phyloP scores from a whole-genome alignment of 805 yeast genomes.

The Geotrichum ghanense region DNA sequence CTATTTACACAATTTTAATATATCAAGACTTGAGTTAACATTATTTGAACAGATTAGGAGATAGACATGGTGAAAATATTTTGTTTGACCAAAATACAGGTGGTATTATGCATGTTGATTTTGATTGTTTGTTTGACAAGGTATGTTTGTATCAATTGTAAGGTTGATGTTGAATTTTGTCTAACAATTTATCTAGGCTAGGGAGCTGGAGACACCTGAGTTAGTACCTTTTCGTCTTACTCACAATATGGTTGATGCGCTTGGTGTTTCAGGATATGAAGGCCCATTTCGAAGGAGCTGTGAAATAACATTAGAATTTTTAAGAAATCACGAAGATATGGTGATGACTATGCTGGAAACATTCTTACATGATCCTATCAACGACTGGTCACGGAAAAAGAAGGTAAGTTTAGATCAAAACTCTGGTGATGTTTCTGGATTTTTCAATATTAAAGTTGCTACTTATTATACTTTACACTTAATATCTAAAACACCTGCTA shows the following conservation, averaged over 20 bases:
- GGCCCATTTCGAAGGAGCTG: slow-evolving; percentile 80
- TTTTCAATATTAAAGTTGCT: neutral
- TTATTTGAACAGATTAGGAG: slow-evolving; percentile 47
- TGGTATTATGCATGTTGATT: slow-evolving; percentile 82
- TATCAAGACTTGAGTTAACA: neutral
- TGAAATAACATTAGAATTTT: slow-evolving; percentile 65
- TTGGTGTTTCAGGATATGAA: slow-evolving; percentile 80
- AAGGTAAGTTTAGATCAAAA: slow-evolving; percentile 28
- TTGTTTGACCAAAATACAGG: slow-evolving; percentile 66
- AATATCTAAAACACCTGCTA: neutral
- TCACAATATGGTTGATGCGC: slow-evolving; percentile 76
- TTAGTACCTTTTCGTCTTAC: slow-evolving; percentile 90
- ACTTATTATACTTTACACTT: too few species aligned
- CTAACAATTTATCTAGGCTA: slow-evolving; percentile 17
- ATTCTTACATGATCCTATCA: slow-evolving; percentile 82
- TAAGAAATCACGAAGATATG: slow-evolving; percentile 71
- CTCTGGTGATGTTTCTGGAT: neutral
- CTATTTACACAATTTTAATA: neutral
- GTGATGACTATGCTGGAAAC: slow-evolving; percentile 87
- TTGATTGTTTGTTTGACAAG: slow-evolving; percentile 91
- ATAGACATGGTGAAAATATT: slow-evolving; percentile 90
- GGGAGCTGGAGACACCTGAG: slow-evolving; percentile 73
- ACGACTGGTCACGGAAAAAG: slow-evolving; percentile 54
- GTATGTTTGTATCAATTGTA: slow-evolving; percentile 17
- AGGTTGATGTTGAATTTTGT: neutral